These are phyloP conservation scores for Massariosphaeria phaeospora DNA, from an alignment of 495 filamentous ascomycete species.

Conservation along the genomic window DNA sequence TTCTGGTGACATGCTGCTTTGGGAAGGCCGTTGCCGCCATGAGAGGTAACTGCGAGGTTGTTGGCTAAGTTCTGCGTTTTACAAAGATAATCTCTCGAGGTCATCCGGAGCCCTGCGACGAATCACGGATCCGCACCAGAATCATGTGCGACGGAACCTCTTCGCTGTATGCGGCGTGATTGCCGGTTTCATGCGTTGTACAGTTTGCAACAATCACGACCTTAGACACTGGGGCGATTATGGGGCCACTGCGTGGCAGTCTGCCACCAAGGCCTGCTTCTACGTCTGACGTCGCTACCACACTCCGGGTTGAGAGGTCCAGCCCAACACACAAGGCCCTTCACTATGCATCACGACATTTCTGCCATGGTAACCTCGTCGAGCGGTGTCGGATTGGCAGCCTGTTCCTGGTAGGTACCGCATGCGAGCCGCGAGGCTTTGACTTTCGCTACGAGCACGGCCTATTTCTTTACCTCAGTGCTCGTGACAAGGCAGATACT, in stretches of 20 bases:
- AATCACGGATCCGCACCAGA: conserved; percentile 29
- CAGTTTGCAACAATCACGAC: conserved; percentile 30
- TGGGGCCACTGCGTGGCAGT: conserved; percentile 20
- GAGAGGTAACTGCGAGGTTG: conserved; percentile 7
- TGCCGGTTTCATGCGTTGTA: conserved; percentile 36
- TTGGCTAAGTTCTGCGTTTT: conserved; percentile 26
- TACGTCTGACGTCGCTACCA: conserved; percentile 25
- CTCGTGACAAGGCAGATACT: conserved; percentile 18
- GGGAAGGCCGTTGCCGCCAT: conserved; percentile 23
- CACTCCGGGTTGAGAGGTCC: conserved; percentile 14
- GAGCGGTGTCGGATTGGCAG: not conserved
- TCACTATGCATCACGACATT: conserved; percentile 9
- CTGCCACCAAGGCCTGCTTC: conserved; percentile 3
- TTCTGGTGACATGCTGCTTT: conserved; percentile 28
- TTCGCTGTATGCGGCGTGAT: conserved; percentile 26
- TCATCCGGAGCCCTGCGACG: conserved; percentile 28
- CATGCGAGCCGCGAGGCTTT: too few relatives aligned
- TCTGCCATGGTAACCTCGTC: not conserved
- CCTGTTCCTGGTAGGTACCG: too few relatives aligned
- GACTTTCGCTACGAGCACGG: not conserved
- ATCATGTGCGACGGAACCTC: conserved; percentile 31
- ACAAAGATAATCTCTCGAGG: conserved; percentile 27
- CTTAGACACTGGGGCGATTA: conserved; percentile 14
- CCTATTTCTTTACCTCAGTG: too few relatives aligned
- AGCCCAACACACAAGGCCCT: conserved; percentile 15